Evolutionary conservation across 1,139 yeast species (phyloP).

Genomic region (Candida smagusa): DNA sequence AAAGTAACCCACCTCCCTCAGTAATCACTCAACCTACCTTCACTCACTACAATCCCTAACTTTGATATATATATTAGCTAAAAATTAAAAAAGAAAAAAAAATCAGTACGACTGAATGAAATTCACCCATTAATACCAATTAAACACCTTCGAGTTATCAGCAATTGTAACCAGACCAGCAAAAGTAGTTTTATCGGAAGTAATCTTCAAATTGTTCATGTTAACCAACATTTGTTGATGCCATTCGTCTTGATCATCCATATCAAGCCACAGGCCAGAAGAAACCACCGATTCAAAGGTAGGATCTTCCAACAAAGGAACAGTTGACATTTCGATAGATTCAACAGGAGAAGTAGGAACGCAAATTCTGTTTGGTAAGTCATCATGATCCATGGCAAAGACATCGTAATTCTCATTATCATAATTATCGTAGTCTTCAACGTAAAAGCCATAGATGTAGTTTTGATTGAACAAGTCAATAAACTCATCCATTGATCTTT

Average conservation of each 20-base stretch:
- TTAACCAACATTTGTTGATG: conserved; percentile 8
- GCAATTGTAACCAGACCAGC: conserved; percentile 1
- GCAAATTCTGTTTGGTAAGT: conserved; percentile 12
- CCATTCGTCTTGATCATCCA: conserved; percentile 27
- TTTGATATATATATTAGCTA: neutral
- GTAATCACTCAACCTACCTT: neutral
- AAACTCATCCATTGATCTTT: conserved; percentile 29
- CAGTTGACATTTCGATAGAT: conserved; percentile 4
- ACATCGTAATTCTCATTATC: conserved; percentile 14
- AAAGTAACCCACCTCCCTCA: neutral
- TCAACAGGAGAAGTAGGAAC: conserved; percentile 6
- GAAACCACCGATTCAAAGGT: conserved; percentile 29
- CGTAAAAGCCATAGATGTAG: conserved; percentile 33
- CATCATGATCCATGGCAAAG: conserved; percentile 34
- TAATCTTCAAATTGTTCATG: conserved; percentile 7
- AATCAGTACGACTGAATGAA: neutral
- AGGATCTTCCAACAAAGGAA: conserved; percentile 13
- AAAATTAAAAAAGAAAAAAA: neutral
- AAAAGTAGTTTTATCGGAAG: neutral
- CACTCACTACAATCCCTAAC: too few relatives aligned
- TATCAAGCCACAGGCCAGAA: conserved; percentile 35
- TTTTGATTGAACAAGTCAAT: conserved; percentile 25
- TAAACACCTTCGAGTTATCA: conserved; percentile 9
- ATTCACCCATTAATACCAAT: conserved; percentile 4
- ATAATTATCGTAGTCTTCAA: conserved; percentile 28